Conservation (phyloP, 371 early-diverging fungal species). For the Mycotypha africana region DNA sequence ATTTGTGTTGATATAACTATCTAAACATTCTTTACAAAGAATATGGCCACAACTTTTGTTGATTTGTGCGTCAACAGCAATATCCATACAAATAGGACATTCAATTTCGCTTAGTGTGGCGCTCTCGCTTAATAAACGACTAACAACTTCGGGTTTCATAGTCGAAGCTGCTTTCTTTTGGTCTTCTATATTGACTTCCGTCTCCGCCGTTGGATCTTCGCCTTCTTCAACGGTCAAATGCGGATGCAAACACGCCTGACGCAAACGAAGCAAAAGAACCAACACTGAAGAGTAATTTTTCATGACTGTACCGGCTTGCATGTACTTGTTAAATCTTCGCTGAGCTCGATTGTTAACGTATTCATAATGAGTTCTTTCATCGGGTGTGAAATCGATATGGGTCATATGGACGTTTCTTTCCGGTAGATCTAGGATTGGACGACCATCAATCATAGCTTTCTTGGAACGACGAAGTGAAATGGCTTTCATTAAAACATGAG, state of each 20-base stretch:
- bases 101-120: constrained; percentile 14
- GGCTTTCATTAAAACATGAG: constrained; percentile 33
- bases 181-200: not conserved
- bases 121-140: constrained; percentile 17
- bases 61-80: constrained; percentile 26
- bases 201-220: not conserved
- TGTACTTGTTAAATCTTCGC: constrained; percentile 42
- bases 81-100: constrained; percentile 48
- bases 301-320: constrained; percentile 49
- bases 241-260: constrained; percentile 39
- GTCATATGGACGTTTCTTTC: constrained; percentile 50
- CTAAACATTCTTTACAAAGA: constrained; percentile 40
- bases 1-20: constrained; percentile 19
- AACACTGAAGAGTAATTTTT: constrained; percentile 52
- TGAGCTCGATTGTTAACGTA: constrained; percentile 47
- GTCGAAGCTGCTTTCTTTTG: constrained; percentile 4
- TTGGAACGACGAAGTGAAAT: constrained; percentile 71
- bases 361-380: constrained; percentile 62
- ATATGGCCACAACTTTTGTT: constrained; percentile 37
- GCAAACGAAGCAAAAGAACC: constrained; percentile 31
- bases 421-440: constrained; percentile 60
- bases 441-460: constrained; percentile 53
- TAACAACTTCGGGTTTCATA: constrained; percentile 18
- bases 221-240: constrained; percentile 22
- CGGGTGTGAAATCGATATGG: constrained; percentile 44